Base-by-base conservation (phyloP, 1,284 basidiomycete species). In the Termitomyces sp. region DNA sequence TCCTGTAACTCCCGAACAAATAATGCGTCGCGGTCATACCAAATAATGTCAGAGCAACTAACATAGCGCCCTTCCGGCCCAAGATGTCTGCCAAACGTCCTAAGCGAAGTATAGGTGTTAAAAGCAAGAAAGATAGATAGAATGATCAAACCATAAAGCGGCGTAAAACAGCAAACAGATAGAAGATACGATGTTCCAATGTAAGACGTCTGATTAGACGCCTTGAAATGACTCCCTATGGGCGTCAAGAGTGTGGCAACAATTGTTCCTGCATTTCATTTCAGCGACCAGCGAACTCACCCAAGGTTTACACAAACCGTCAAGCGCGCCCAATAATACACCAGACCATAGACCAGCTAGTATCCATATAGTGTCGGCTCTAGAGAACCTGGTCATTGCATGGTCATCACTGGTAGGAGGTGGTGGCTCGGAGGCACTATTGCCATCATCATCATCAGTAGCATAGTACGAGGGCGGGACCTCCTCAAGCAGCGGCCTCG, bases 121-220 rank as follows among this genome's bases (percentile, higher is more conserved):
- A 48, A 58, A 50, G 61, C 62, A 52, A 54, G 53, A 50, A 36
- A 60, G 44, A 47, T 44, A 28, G 38, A 45, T 24, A n/a, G 52
- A 31, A 55, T 26, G 33, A 26, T 70, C 80, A 62, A 59, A 86
- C 88, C 91, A 74, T 94, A 94, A 61, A 94, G 74, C 54, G 92
- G 92, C 17, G 91, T 94, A 67, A 94, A 94, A 71, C 91, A 94
- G 68, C 90, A 95, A 46, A 94, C 86, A 40, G 90, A 92, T 46
- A 95, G 76, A 58, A 95, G 76, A 72, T 93, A 93, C 3, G 91
- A 83, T 9, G 92, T 92, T 28, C 91, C 92, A 53, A 95, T 85
- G 73, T 94, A 94, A 2, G 89, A 90, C 2, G 90, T 82, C 60
- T 89, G 83, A 72, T 88, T 80, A 61, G 88, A 80, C 73, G 90